Evolutionary conservation across 2,329 filamentous ascomycete genomes (phyloP), one percentile per base, ranked within the genome.

Genomic region (Chalara sp.): DNA sequence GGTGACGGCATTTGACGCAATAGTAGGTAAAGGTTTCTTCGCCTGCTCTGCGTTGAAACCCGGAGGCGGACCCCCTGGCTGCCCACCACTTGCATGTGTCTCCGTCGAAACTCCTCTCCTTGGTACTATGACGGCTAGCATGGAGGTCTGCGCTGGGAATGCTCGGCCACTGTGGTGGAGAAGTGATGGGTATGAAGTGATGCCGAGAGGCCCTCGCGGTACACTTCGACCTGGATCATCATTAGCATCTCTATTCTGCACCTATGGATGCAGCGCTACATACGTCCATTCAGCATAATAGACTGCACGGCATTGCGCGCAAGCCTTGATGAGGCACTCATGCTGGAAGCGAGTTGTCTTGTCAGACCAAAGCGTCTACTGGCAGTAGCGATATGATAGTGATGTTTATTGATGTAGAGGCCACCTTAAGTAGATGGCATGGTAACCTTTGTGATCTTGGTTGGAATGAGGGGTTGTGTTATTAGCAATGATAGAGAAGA

Each of bases 41-140:
- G 84, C 84, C 66, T 85, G 71, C 59, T 85, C 76, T 28, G 82
- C 71, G 67, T 86, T 86, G 72, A 87, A 88, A 35, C 84, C 84
- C 32, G 84, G 84, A 49, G 84, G 84, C 30, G 84, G 84, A 50
- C 76, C 79, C 49, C 72, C 70, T 48, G 75, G 69, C 33, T 50
- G 44, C 2, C 44, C 52, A 53, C 75, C 70, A 48, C 76, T 67
- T 50, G 73, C 72, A 65, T 81, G 79, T 56, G 79, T 75, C 52
- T 83, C 79, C 60, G 81, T 85, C 44, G 76, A 74, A 60, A 83
- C 70, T 60, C 68, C 67, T 63, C 81, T 77, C 52, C 73, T 64
- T 13, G 80, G 79, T 49, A 83, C 72, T 52, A 83, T 67, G 35
- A 84, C 70, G 44, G 79, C 78, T 59, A 81, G 68, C 12, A 77